These are phyloP conservation scores for Ceriops zippeliana DNA, from an alignment of 345 rosid genomes.

Conservation along the genomic window DNA sequence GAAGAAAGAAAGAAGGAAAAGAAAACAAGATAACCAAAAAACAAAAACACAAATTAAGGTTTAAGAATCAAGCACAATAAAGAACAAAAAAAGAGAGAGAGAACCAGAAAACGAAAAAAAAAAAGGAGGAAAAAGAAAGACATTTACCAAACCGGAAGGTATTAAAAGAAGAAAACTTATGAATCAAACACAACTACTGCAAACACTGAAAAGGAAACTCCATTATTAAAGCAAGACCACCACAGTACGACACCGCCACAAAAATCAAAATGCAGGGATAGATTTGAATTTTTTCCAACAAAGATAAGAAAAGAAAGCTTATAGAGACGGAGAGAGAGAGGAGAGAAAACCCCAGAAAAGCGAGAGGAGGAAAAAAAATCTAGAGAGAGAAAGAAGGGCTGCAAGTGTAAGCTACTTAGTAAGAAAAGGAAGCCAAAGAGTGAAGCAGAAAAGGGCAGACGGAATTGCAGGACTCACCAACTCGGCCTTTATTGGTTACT, in stretches of 20 bases:
- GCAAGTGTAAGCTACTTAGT: constrained; percentile 15
- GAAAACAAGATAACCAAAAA: background rate
- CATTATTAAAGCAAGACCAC: background rate
- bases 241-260: too few relatives aligned
- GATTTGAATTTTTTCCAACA: background rate
- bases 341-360: constrained; percentile 1
- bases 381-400: background rate
- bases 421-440: background rate
- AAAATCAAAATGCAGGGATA: background rate
- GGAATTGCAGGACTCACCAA: background rate
- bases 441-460: too few relatives aligned
- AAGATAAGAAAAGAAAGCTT: background rate
- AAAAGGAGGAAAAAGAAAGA: too few relatives aligned
- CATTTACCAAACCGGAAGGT: background rate
- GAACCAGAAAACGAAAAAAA: too few relatives aligned
- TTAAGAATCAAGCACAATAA: too few relatives aligned
- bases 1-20: background rate
- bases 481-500: background rate
- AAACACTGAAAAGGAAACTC: background rate
- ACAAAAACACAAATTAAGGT: too few relatives aligned
- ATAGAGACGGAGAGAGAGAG: background rate
- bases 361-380: background rate
- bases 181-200: background rate
- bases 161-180: background rate
- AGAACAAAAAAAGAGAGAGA: too few relatives aligned